Evolutionary conservation across 1,284 basidiomycete genomes (phyloP).

Genomic region (Apiotrichum mycotoxinovorans): DNA sequence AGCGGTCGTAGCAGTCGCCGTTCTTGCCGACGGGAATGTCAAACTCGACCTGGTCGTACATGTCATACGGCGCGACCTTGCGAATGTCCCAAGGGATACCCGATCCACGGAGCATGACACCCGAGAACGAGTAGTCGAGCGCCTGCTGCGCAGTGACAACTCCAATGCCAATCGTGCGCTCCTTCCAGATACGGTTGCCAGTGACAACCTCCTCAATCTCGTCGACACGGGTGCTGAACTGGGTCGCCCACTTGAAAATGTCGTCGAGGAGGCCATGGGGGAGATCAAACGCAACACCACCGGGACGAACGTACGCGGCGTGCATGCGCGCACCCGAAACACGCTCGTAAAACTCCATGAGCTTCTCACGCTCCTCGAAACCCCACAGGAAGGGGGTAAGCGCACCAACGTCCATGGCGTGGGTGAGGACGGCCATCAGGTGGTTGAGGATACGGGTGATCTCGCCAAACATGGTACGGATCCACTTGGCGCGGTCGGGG

Average conservation of each 20-base stretch:
- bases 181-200: constrained; percentile 97
- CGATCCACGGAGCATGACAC: constrained; percentile 93
- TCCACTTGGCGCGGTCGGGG: constrained; percentile 98
- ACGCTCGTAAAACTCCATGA: constrained; percentile 99
- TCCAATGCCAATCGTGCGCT: constrained; percentile 86
- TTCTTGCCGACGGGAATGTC: constrained; percentile 94
- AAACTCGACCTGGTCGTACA: constrained; percentile 97
- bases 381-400: constrained; percentile 99
- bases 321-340: constrained; percentile 97
- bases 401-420: constrained; percentile 75
- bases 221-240: constrained; percentile 78
- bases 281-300: constrained; percentile 95
- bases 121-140: constrained; percentile 88
- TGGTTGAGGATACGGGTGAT: constrained; percentile 96
- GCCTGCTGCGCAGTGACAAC: constrained; percentile 89
- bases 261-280: constrained; percentile 95
- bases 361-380: constrained; percentile 99
- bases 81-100: constrained; percentile 94
- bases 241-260: constrained; percentile 96
- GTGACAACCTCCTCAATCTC: constrained; percentile 98
- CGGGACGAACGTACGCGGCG: constrained; percentile 95
- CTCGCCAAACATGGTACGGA: constrained; percentile 94
- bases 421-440: constrained; percentile 92
- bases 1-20: constrained; percentile 82
- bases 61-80: constrained; percentile 91